Evolutionary conservation across 2,329 filamentous ascomycete genomes (phyloP), one percentile per base, ranked within the genome.

Genomic region (Fusarium virguliforme): DNA sequence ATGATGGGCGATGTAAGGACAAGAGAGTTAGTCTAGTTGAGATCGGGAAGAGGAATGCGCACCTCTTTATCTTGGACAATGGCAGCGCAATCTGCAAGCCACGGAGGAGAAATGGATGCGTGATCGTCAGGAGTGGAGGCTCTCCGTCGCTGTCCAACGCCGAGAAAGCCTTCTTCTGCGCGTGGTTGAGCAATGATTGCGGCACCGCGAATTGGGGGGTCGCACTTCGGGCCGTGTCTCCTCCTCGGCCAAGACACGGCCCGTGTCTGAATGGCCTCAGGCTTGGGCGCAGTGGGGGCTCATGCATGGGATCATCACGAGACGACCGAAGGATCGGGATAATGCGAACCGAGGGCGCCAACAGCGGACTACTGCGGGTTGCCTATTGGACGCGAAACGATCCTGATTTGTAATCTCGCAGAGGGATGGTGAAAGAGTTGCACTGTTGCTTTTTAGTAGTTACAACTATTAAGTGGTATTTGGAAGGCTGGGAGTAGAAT

Each of bases 191-290:
- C 28, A 12, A 24, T 22, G 2, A 8, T 35, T 26, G 55, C 18
- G 18, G n/a, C 32, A 6, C 13, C 18, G 4, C 2, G 40, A 28
- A 57, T 37, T 59, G 22, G 35, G 40, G 41, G 10, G 30, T 34
- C 8, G 8, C 13, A n/a, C 6, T 35, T 50, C 56, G 56, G 56
- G 41, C 56, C 56, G 30, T 59, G 56, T 60, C 57, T 38, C 3
- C 4, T 7, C 41, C 34, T 8, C 10, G 43, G 41, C 12, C 6
- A 8, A 12, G 40, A 59, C 41, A 59, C 56, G 32, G 41, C 56
- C 56, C 41, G 56, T 4, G 3, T 37, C 22, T 34, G 18, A 8
- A 46, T 37, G 30, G 24, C 28, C 43, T 48, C 43, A 43, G 56
- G 40, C 40, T 24, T 35, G 30, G 24, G 8, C n/a, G 1, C 12